Percentiles rank a stretch among this genome's conserved stretches.
phyloP scores from a whole-genome alignment of 352 stramenopile genomes.

The Bremia lactucae region DNA sequence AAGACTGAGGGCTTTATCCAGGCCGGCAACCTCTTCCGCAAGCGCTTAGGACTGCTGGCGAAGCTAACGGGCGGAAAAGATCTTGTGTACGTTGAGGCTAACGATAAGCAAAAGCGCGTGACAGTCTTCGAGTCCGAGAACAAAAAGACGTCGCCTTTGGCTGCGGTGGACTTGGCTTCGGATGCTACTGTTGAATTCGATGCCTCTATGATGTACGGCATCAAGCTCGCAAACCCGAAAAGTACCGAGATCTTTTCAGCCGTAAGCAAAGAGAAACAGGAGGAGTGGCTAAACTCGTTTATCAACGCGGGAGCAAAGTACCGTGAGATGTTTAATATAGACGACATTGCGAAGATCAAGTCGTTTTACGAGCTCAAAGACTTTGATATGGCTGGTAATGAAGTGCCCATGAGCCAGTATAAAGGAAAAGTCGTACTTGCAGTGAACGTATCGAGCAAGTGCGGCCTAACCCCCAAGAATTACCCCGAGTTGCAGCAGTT shows the following conservation, averaged over 20 bases:
- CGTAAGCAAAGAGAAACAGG: slow-evolving; percentile 29
- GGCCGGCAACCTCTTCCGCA: slow-evolving; percentile 20
- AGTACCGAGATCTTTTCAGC: no score
- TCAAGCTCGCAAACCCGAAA: slow-evolving; percentile 35
- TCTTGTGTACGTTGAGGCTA: slow-evolving; percentile 29
- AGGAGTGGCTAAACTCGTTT: slow-evolving; percentile 38
- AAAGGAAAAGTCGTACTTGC: slow-evolving; percentile 57
- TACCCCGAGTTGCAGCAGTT: slow-evolving; percentile 80
- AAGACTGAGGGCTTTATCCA: slow-evolving; percentile 24
- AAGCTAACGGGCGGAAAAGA: slow-evolving; percentile 22
- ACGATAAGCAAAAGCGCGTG: slow-evolving; percentile 32
- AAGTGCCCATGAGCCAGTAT: slow-evolving; percentile 58
- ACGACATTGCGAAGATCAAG: slow-evolving; percentile 21
- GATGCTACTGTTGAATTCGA: slow-evolving; percentile 29
- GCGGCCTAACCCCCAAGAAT: slow-evolving; percentile 76
- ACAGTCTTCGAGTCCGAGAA: slow-evolving; percentile 35
- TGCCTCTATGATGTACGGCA: slow-evolving; percentile 30
- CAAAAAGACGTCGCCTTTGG: slow-evolving; percentile 14
- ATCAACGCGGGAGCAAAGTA: slow-evolving; percentile 41
- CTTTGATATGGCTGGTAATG: slow-evolving; percentile 51
- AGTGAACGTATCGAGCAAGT: slow-evolving; percentile 81
- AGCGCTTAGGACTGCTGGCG: slow-evolving; percentile 12
- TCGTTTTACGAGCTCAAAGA: slow-evolving; percentile 80
- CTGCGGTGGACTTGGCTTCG: slow-evolving; percentile 16
- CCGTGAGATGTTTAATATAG: slow-evolving; percentile 30